Evolutionary conservation across 2,329 filamentous ascomycete genomes (phyloP), one percentile per base, ranked within the genome.

Genomic region (Aspergillus sp.): DNA sequence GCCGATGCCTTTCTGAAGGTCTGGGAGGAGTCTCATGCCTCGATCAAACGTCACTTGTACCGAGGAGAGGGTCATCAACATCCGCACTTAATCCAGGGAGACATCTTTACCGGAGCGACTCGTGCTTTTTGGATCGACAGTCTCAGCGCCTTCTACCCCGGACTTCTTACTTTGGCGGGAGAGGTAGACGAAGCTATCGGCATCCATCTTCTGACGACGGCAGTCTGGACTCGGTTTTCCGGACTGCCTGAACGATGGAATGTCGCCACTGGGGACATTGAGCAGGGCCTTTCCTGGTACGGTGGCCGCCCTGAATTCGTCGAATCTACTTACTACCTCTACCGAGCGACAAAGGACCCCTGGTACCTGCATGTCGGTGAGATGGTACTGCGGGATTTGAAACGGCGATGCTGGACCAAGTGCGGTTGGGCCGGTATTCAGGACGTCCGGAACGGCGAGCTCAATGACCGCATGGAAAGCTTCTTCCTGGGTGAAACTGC

Each of bases 281-380:
- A 98, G 72, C 88, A 89, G 17, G 91, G 92, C 8, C 85, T 98
- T 25, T 87, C 89, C 10, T 98, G 95, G 92, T 99, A 96, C 90
- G 92, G 92, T 10, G 91, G 96, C 21, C 87, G 95, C 23, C 95
- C 95, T 5, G 95, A 99, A 75, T 98, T 98, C 72, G 92, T 97
- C 67, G 95, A 99, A 77, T 97, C 92, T 1, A 96, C 91, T 0
- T 99, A 96, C 77, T 91, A 98, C 71, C 81, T 99, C n/a, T 98
- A 96, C 74, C 89, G 90, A 54, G 93, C 94, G 2, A 98, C 95
- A 0, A 86, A 89, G 68, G 95, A 99, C 74, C 93, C 93, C 0
- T 99, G 94, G 93, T 98, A 97, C 76, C 82, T 98, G 4, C 89
- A 97, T 72, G 90, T 96, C 19, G 95, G 93, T 27, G 95, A 99